phyloP scores from a whole-genome alignment of 192 early-diverging fungal genomes.

The Coemansia sp. region DNA sequence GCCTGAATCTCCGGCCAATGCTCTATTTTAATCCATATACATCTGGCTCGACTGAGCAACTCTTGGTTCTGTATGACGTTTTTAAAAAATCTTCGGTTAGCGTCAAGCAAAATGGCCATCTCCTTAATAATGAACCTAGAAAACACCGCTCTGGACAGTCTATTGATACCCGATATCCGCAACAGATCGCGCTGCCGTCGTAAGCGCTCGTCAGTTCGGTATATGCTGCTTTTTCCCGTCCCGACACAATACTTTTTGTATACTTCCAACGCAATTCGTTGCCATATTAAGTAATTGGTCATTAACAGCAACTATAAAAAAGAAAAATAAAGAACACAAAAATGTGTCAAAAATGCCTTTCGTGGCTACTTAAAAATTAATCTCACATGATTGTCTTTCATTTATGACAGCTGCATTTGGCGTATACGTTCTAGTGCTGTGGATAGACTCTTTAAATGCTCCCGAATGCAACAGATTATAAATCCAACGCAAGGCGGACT shows the following conservation, averaged over 20 bases:
- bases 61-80: constrained; percentile 4
- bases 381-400: no score
- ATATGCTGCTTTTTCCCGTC: not conserved
- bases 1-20: not conserved
- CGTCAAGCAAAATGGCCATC: constrained; percentile 1
- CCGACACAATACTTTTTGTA: not conserved
- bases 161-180: constrained; percentile 3
- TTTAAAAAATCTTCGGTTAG: not conserved
- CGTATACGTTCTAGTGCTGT: no score
- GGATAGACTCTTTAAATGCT: no score
- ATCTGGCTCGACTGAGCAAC: not conserved
- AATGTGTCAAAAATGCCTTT: no score
- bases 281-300: not conserved
- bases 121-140: constrained; percentile 1
- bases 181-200: not conserved
- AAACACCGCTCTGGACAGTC: not conserved
- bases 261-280: constrained; percentile 4
- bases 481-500: no score
- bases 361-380: no score
- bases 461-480: no score
- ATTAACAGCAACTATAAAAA: no score
- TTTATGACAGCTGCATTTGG: no score
- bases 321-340: no score
- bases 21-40: constrained; percentile 11
- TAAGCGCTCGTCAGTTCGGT: not conserved